phyloP scores from a whole-genome alignment of 495 filamentous ascomycete genomes.

The Penicillium atrosanguineum region DNA sequence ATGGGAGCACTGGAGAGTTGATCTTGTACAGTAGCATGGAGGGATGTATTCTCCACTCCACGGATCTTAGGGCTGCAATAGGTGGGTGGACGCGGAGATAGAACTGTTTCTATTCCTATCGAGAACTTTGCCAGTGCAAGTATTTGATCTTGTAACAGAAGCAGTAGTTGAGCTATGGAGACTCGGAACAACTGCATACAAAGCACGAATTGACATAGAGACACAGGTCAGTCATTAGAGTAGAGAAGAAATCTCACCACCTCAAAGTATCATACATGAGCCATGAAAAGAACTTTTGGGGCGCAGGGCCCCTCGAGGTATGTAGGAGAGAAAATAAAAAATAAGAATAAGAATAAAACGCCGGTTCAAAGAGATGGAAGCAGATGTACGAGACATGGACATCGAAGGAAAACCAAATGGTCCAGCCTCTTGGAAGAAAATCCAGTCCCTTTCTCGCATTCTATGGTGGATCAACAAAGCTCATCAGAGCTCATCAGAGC shows the following conservation, averaged over 20 bases:
- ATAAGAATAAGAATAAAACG: constrained; percentile 16
- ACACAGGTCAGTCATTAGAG: constrained; percentile 15
- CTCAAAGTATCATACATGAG: constrained; percentile 13
- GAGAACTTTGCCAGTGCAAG: neutral
- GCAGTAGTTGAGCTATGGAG: neutral
- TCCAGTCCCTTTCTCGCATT: constrained; percentile 1
- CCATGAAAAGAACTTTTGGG: constrained; percentile 9
- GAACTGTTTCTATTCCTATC: neutral
- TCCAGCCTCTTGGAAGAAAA: constrained; percentile 14
- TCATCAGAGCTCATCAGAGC: too few species aligned
- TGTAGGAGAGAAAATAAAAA: constrained; percentile 3
- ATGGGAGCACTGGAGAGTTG: neutral
- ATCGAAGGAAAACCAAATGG: constrained; percentile 5
- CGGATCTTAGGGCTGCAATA: constrained; percentile 18
- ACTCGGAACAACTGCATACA: neutral
- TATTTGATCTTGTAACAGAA: neutral
- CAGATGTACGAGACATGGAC: constrained; percentile 12
- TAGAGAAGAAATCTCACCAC: constrained; percentile 5
- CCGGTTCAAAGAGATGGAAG: constrained; percentile 11
- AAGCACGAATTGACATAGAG: constrained; percentile 8
- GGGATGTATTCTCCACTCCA: neutral
- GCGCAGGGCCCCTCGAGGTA: constrained; percentile 3
- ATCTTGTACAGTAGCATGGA: neutral
- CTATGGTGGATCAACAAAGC: constrained; percentile 2
- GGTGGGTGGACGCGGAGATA: neutral